phyloP scores from a whole-genome alignment of 805 yeast species.

The Lipomyces sp. region DNA sequence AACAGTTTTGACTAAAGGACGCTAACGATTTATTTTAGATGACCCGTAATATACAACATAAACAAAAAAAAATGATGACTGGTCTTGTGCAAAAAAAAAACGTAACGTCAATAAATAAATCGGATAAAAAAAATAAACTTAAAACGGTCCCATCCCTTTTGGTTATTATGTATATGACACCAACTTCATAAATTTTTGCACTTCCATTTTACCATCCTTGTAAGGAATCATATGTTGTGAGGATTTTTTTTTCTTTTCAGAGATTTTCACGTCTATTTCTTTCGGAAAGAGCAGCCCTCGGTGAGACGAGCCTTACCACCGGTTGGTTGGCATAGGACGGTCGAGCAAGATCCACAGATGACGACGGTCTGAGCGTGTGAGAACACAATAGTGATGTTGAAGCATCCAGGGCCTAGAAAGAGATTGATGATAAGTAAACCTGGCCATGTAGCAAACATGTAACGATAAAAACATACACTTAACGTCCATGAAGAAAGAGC shows the following conservation, averaged over 20 bases:
- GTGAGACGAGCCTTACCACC: constrained; percentile 99
- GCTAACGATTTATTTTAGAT: neutral
- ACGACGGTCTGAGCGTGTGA: constrained; percentile 99
- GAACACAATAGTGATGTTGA: constrained; percentile 98
- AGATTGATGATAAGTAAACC: neutral
- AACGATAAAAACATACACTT: constrained; percentile 59
- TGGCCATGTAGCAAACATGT: neutral
- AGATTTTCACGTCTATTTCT: constrained; percentile 58
- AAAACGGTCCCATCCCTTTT: constrained; percentile 1
- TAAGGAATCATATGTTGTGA: neutral
- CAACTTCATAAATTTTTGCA: neutral
- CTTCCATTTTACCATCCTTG: neutral
- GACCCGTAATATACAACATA: neutral
- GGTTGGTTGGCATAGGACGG: constrained; percentile 97
- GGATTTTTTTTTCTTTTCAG: neutral
- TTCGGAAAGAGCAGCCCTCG: constrained; percentile 99
- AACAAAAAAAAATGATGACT: neutral
- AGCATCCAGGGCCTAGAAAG: constrained; percentile 79
- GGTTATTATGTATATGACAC: neutral
- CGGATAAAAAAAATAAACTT: no score
- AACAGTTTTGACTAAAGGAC: neutral
- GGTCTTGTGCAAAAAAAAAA: neutral
- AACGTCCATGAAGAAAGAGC: constrained; percentile 99
- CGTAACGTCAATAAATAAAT: neutral
- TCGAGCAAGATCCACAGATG: constrained; percentile 97